Evolutionary conservation across 2,329 filamentous ascomycete genomes (phyloP).

Genomic region (Ampelomyces quisqualis): DNA sequence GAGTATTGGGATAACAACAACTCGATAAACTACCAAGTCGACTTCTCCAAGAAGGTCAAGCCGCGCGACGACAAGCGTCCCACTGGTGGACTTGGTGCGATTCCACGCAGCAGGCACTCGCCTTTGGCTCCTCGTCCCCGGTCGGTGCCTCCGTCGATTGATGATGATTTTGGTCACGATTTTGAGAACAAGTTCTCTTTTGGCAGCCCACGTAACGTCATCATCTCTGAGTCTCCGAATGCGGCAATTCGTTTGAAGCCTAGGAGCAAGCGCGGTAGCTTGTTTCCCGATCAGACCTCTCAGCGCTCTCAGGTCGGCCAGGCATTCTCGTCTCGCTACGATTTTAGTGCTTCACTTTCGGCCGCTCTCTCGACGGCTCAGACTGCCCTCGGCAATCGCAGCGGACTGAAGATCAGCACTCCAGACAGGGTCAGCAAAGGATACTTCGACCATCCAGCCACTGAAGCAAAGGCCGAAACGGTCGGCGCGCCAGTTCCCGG

Average conservation of each 20-base stretch:
- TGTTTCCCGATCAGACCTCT: conserved; percentile 60
- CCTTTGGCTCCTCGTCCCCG: conserved; percentile 50
- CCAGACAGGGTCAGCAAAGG: conserved; percentile 21
- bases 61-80: conserved; percentile 49
- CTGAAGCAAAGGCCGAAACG: conserved; percentile 38
- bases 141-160: conserved; percentile 56
- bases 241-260: conserved; percentile 68
- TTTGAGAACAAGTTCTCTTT: conserved; percentile 53
- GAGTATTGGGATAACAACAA: conserved; percentile 97
- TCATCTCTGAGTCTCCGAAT: conserved; percentile 61
- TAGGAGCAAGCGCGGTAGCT: conserved; percentile 60
- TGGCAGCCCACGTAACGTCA: conserved; percentile 40
- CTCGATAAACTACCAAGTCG: conserved; percentile 84
- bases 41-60: conserved; percentile 80
- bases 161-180: conserved; percentile 69
- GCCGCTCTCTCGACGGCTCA: conserved; percentile 78
- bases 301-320: conserved; percentile 58
- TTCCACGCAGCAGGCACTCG: conserved; percentile 52
- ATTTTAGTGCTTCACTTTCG: conserved; percentile 88
- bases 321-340: conserved; percentile 89
- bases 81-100: conserved; percentile 53
- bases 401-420: conserved; percentile 45
- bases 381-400: conserved; percentile 60
- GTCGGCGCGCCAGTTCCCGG: conserved; percentile 41
- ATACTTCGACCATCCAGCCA: conserved; percentile 45